phyloP scores from a whole-genome alignment of 129 eudicot species.

The Sambucus nigra region DNA sequence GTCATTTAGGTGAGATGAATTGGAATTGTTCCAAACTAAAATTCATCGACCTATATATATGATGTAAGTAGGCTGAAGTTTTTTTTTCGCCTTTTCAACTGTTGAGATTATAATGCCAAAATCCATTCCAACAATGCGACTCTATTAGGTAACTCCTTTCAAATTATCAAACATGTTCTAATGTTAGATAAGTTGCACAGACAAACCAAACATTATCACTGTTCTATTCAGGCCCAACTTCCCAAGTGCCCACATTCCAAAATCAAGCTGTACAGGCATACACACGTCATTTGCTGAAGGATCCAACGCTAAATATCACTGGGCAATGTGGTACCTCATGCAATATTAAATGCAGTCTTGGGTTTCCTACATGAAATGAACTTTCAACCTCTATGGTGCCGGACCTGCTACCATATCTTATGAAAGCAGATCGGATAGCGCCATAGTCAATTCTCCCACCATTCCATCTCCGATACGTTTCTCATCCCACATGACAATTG shows the following conservation, averaged over 20 bases:
- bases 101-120: neutral
- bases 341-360: neutral
- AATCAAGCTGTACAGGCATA: neutral
- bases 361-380: constrained; percentile 43
- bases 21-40: too few species aligned
- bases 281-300: neutral
- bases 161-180: neutral
- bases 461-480: constrained; percentile 82
- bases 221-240: constrained; percentile 1
- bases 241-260: neutral
- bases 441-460: constrained; percentile 83
- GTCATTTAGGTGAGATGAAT: too few species aligned
- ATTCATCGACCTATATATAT: too few species aligned
- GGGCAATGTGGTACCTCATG: neutral
- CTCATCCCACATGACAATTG: constrained; percentile 73
- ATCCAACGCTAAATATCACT: neutral
- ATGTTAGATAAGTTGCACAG: neutral
- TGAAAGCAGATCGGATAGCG: constrained; percentile 77
- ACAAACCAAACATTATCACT: neutral
- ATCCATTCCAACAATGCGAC: too few species aligned
- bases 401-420: constrained; percentile 92
- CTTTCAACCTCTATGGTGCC: constrained; percentile 58
- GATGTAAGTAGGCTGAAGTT: too few species aligned
- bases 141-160: too few species aligned
- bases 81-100: too few species aligned